Evolutionary conservation across 1,284 basidiomycete genomes (phyloP).

Genomic region (Mycena sp.): DNA sequence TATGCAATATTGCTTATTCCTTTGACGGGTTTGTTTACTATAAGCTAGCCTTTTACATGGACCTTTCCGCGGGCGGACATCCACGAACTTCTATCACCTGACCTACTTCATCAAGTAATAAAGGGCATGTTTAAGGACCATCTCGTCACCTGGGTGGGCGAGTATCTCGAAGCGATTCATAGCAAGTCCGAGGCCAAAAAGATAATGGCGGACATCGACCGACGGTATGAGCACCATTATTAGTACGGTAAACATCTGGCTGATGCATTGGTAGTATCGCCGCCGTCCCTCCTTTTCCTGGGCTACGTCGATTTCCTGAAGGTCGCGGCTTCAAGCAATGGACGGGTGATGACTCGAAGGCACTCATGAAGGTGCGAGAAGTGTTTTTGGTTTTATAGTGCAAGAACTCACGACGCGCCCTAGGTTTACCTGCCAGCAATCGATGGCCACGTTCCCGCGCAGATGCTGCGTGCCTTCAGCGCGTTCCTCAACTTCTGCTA

Average conservation of each 20-base stretch:
- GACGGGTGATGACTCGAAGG: conserved; percentile 1
- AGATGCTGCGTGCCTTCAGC: no score
- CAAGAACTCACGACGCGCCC: neutral
- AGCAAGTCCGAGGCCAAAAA: conserved; percentile 10
- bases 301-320: no score
- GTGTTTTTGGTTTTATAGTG: neutral
- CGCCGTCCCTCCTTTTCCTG: conserved; percentile 23
- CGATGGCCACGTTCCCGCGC: no score
- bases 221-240: conserved; percentile 18
- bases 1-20: neutral
- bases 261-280: conserved; percentile 29
- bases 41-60: conserved; percentile 43
- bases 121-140: no score
- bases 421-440: no score
- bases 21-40: neutral
- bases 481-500: no score
- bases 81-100: no score
- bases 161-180: conserved; percentile 18
- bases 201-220: conserved; percentile 39
- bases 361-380: neutral
- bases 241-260: neutral
- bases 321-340: no score
- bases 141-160: no score
- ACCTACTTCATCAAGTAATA: no score
- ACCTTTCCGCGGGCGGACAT: conserved; percentile 41